Conservation (phyloP, 176 grass and related monocot genomes). For the Raddia guianensis region DNA sequence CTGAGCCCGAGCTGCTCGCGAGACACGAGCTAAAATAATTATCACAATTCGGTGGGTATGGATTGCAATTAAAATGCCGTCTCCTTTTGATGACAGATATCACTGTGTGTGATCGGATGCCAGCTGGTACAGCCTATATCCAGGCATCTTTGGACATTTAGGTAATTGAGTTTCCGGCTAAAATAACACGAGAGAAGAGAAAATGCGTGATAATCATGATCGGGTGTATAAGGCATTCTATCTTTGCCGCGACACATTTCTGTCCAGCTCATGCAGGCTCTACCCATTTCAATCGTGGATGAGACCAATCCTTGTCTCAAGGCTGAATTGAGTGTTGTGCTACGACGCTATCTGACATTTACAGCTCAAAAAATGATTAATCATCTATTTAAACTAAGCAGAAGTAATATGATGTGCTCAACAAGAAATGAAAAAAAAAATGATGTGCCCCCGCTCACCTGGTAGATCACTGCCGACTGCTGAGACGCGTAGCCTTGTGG, state of each 20-base stretch:
- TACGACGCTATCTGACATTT: no score
- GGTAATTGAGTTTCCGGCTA: not conserved
- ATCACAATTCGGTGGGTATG: not conserved
- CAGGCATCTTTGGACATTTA: not conserved
- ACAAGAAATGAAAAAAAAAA: not conserved
- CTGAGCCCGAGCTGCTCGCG: no score
- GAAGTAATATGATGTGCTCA: not conserved
- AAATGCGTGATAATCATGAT: not conserved
- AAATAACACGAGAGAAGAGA: not conserved
- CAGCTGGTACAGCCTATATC: slow-evolving; percentile 39
- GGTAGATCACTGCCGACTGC: not conserved
- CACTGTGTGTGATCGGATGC: not conserved
- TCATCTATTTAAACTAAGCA: slow-evolving; percentile 3
- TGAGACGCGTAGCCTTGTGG: not conserved
- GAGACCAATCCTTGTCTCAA: not conserved
- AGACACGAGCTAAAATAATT: no score
- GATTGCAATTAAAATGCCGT: slow-evolving; percentile 8
- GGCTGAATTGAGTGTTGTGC: slow-evolving; percentile 19
- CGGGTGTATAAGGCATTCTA: not conserved
- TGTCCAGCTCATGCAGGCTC: slow-evolving; percentile 16
- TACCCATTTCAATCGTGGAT: slow-evolving; percentile 33
- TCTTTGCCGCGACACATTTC: slow-evolving; percentile 24
- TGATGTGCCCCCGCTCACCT: not conserved
- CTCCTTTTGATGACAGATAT: not conserved
- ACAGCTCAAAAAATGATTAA: not conserved